Percentiles rank a stretch among this genome's conserved stretches.
Conservation (phyloP, 1,284 basidiomycete species). For the Schizophyllum commune region DNA sequence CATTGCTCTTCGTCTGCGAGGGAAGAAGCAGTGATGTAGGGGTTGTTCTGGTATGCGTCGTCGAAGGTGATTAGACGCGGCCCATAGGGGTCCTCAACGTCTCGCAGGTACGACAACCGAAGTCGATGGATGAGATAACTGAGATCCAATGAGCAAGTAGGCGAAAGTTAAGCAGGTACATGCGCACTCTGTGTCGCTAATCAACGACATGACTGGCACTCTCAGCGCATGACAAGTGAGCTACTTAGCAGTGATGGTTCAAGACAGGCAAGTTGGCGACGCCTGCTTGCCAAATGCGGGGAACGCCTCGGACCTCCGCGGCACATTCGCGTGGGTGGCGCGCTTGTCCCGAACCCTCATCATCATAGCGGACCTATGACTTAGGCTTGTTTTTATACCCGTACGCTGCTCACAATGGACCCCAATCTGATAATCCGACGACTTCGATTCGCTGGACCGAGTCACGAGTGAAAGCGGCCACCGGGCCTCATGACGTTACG, state of each 20-base stretch:
- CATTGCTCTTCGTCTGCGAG: slow-evolving; percentile 73
- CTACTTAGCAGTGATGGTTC: no score
- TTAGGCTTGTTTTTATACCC: not conserved
- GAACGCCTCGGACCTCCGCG: not conserved
- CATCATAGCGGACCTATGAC: not conserved
- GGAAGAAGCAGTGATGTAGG: slow-evolving; percentile 73
- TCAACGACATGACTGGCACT: slow-evolving; percentile 43
- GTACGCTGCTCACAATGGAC: not conserved
- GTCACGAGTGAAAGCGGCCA: not conserved
- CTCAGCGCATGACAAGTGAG: not conserved
- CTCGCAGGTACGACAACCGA: slow-evolving; percentile 80
- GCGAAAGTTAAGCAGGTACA: not conserved
- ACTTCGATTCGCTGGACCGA: not conserved
- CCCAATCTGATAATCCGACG: not conserved
- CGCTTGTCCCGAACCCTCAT: not conserved
- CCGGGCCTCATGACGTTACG: not conserved
- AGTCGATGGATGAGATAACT: slow-evolving; percentile 85
- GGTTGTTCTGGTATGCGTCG: slow-evolving; percentile 65
- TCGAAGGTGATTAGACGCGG: slow-evolving; percentile 73
- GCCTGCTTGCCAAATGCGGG: not conserved
- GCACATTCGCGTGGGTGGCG: no score
- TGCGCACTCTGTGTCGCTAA: slow-evolving; percentile 53
- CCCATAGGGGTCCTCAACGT: slow-evolving; percentile 80
- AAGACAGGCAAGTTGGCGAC: no score
- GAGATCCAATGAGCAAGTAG: slow-evolving; percentile 2